These are phyloP conservation scores for Pichia sp. DNA, from an alignment of 1,139 yeast genomes.

Conservation along the genomic window DNA sequence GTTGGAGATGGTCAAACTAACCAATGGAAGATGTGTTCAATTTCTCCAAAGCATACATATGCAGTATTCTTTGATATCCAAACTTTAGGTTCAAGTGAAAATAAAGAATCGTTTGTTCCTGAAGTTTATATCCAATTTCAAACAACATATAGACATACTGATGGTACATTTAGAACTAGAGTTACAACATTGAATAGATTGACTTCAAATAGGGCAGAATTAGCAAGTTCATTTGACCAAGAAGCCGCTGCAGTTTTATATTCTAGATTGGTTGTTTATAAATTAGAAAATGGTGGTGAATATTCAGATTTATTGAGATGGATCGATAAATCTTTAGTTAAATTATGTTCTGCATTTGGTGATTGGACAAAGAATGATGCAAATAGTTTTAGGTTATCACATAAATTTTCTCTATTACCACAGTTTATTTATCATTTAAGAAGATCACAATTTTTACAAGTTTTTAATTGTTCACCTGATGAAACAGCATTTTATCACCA, in stretches of 20 bases:
- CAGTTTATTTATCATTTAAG: slow-evolving; percentile 94
- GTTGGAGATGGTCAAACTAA: slow-evolving; percentile 91
- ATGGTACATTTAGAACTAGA: slow-evolving; percentile 78
- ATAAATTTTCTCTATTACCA: slow-evolving; percentile 79
- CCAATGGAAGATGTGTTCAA: slow-evolving; percentile 76
- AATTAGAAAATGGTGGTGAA: slow-evolving; percentile 54
- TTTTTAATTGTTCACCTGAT: slow-evolving; percentile 96
- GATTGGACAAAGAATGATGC: slow-evolving; percentile 77
- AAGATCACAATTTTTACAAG: slow-evolving; percentile 94
- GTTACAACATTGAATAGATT: slow-evolving; percentile 63
- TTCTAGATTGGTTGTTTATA: slow-evolving; percentile 90
- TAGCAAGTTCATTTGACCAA: slow-evolving; percentile 78
- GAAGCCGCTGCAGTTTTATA: slow-evolving; percentile 97
- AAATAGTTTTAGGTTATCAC: slow-evolving; percentile 69
- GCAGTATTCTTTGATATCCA: slow-evolving; percentile 85
- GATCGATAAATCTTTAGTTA: slow-evolving; percentile 79
- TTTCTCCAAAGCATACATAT: slow-evolving; percentile 82
- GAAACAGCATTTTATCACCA: slow-evolving; percentile 98
- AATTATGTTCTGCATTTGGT: slow-evolving; percentile 82
- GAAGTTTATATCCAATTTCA: slow-evolving; percentile 63
- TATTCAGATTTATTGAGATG: slow-evolving; percentile 68
- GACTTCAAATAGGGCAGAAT: slow-evolving; percentile 30
- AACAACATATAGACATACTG: slow-evolving; percentile 73
- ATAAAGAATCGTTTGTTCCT: slow-evolving; percentile 35
- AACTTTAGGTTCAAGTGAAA: slow-evolving; percentile 35